phyloP scores from a whole-genome alignment of 148 eudicot species.

The Mesembryanthemum crystallinum region DNA sequence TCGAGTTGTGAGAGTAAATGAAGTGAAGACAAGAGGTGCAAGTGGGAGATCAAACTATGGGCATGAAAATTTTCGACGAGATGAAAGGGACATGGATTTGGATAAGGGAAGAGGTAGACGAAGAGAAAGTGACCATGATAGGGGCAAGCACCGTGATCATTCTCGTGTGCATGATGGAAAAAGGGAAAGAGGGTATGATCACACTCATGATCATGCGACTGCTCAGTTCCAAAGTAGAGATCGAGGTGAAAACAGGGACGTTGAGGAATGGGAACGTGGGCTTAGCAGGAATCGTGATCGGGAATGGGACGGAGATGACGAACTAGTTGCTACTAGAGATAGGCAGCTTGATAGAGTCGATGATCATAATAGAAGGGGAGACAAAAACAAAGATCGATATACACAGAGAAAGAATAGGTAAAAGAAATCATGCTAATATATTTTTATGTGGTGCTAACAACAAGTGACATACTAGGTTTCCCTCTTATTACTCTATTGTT shows the following conservation, averaged over 20 bases:
- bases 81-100: conserved; percentile 43
- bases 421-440: conserved; percentile 14
- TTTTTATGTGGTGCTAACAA: background rate
- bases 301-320: conserved; percentile 39
- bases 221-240: conserved; percentile 26
- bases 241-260: conserved; percentile 24
- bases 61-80: conserved; percentile 52
- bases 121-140: conserved; percentile 39
- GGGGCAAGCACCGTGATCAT: conserved; percentile 39
- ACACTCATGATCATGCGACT: conserved; percentile 25
- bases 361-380: conserved; percentile 41
- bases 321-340: conserved; percentile 34
- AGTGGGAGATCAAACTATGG: conserved; percentile 47
- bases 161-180: conserved; percentile 38
- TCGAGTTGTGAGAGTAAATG: conserved; percentile 78
- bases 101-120: conserved; percentile 53
- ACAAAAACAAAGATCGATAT: conserved; percentile 40
- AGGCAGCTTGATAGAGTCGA: conserved; percentile 41
- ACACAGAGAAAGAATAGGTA: conserved; percentile 51
- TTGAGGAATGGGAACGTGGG: conserved; percentile 17
- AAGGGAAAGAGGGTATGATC: conserved; percentile 25
- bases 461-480: background rate
- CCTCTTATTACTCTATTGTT: background rate
- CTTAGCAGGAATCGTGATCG: conserved; percentile 37
- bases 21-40: conserved; percentile 59